Evolutionary conservation across 306 rosid genomes (phyloP).

Genomic region (Pyrus communis): DNA sequence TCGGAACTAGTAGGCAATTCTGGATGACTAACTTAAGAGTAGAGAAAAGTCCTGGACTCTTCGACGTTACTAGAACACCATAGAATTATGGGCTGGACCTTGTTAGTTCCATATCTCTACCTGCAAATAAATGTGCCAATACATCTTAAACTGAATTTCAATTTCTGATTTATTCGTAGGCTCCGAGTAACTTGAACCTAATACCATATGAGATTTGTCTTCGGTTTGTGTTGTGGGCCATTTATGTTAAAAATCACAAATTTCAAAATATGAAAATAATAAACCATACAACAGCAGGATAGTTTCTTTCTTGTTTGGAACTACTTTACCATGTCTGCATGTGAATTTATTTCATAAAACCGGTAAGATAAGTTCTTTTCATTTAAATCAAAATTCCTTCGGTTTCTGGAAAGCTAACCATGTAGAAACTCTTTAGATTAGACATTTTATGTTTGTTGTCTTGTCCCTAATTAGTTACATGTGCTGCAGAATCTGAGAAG

Average conservation of each 20-base stretch:
- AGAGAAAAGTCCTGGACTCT: not conserved
- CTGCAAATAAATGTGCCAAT: not conserved
- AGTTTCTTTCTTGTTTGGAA: not conserved
- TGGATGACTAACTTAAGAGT: not conserved
- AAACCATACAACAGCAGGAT: not conserved
- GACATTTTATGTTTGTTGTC: not conserved
- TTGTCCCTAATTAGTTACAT: constrained; percentile 6
- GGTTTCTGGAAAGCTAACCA: not conserved
- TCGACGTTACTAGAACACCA: not conserved
- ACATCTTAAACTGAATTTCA: not conserved
- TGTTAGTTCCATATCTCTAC: not conserved
- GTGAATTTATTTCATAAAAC: not conserved
- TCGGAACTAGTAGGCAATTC: not conserved
- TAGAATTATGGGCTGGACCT: not conserved
- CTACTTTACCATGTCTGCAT: not conserved
- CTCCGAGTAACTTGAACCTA: not conserved
- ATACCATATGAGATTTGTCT: not conserved
- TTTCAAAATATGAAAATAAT: not conserved
- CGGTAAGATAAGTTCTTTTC: not conserved
- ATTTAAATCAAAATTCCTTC: not conserved
- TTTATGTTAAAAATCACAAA: not conserved
- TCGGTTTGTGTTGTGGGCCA: not conserved
- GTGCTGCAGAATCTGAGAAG: constrained; percentile 59
- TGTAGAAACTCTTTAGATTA: not conserved
- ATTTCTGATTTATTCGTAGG: not conserved